Conservation (phyloP, 108 stramenopile genomes). For the Nitzschia putrida region DNA sequence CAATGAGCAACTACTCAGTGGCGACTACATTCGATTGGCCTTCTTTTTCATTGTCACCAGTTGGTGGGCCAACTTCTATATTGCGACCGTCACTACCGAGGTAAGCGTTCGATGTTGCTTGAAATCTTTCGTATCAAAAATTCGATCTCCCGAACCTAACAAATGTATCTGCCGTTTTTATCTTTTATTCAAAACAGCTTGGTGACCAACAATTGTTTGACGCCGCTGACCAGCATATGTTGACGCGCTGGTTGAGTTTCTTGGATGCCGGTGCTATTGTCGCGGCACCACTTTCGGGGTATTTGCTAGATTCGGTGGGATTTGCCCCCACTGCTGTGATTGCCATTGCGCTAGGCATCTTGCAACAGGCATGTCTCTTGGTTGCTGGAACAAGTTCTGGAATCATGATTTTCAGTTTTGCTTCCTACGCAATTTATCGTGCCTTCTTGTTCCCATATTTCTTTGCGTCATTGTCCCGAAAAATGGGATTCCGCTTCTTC, state of each 20-base stretch:
- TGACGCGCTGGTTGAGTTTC: conserved; percentile 30
- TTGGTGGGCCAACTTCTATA: conserved; percentile 57
- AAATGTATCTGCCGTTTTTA: background rate
- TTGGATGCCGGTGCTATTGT: conserved; percentile 43
- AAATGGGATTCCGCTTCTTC: conserved; percentile 55
- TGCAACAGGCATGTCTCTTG: conserved; percentile 36
- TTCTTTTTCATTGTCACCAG: conserved; percentile 47
- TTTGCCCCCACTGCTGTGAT: conserved; percentile 32
- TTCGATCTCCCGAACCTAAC: conserved; percentile 16
- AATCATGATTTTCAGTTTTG: conserved; percentile 40
- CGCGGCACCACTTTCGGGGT: conserved; percentile 42
- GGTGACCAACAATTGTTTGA: conserved; percentile 31
- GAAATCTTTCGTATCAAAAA: background rate
- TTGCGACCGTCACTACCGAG: conserved; percentile 47
- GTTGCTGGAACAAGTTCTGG: conserved; percentile 9
- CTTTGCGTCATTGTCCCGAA: conserved; percentile 45
- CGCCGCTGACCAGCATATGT: conserved; percentile 12
- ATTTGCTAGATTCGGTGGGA: conserved; percentile 45
- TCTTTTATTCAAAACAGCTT: conserved; percentile 4
- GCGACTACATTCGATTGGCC: conserved; percentile 35
- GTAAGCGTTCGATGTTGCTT: background rate
- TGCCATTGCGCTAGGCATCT: conserved; percentile 37
- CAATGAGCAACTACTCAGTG: conserved; percentile 40
- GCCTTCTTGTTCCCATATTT: conserved; percentile 56
- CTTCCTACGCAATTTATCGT: conserved; percentile 50